phyloP scores from a whole-genome alignment of 2,329 filamentous ascomycete species.

The Xylariaceae sp. region DNA sequence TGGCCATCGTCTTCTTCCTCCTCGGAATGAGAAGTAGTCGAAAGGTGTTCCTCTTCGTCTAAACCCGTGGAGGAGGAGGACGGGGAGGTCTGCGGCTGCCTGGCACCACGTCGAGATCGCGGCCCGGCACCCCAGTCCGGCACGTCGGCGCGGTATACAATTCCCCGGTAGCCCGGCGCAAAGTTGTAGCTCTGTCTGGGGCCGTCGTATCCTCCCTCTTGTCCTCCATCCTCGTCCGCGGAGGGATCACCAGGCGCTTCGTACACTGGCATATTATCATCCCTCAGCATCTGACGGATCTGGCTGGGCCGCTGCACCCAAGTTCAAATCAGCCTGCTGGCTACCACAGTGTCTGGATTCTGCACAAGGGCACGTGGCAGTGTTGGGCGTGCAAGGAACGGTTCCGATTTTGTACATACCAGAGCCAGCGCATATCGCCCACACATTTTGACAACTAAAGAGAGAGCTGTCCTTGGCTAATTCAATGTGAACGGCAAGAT shows the following conservation, averaged over 20 bases:
- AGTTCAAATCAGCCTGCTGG: no score
- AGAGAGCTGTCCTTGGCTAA: no score
- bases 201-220: slow-evolving; percentile 18
- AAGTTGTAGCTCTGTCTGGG: slow-evolving; percentile 85
- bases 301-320: slow-evolving; percentile 65
- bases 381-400: no score
- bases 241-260: slow-evolving; percentile 65
- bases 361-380: no score
- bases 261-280: slow-evolving; percentile 67
- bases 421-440: slow-evolving; percentile 60
- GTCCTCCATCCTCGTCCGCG: slow-evolving; percentile 9
- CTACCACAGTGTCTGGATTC: no score
- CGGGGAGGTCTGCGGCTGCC: slow-evolving; percentile 15
- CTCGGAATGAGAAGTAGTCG: background rate
- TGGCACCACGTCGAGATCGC: slow-evolving; percentile 13
- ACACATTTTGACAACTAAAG: slow-evolving; percentile 46
- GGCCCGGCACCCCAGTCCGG: slow-evolving; percentile 54
- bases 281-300: slow-evolving; percentile 65
- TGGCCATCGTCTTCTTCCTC: background rate
- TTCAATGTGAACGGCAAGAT: no score
- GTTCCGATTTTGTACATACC: slow-evolving; percentile 40
- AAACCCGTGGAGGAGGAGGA: background rate
- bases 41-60: background rate
- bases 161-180: slow-evolving; percentile 76
- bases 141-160: slow-evolving; percentile 76